A percentile compares a stretch with the other conserved stretches of the same genome.
Evolutionary conservation across 2,329 filamentous ascomycete species (phyloP).

Genomic region (Lasiodiplodia sp.): DNA sequence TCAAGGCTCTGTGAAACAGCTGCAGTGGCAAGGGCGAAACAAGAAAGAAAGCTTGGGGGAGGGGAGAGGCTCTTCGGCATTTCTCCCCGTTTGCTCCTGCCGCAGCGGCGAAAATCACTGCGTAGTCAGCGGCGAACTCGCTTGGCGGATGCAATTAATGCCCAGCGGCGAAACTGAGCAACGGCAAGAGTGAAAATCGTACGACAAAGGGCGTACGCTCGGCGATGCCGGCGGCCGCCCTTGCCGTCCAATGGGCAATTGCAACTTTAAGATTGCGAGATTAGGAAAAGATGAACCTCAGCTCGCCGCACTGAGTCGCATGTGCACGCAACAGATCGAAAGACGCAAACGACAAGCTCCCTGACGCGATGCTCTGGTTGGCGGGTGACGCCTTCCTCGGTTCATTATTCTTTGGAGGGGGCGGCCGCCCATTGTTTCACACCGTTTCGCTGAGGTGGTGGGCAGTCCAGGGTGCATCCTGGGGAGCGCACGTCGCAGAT

Average conservation of each 20-base stretch:
- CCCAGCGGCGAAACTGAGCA: background rate
- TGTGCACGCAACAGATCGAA: background rate
- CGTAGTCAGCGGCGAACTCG: background rate
- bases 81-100: background rate
- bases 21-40: slow-evolving; percentile 6
- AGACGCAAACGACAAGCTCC: background rate
- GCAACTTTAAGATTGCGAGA: background rate
- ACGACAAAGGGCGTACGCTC: background rate
- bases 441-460: background rate
- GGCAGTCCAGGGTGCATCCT: slow-evolving; percentile 2
- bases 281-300: slow-evolving; percentile 10
- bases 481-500: slow-evolving; percentile 12
- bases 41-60: background rate
- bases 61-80: slow-evolving; percentile 16
- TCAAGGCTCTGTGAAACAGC: background rate
- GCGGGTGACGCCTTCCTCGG: background rate
- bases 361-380: slow-evolving; percentile 7
- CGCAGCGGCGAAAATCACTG: slow-evolving; percentile 4
- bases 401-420: background rate
- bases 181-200: background rate
- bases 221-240: background rate
- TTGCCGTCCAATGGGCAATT: background rate
- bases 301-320: background rate
- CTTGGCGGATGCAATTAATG: background rate
- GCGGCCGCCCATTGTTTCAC: slow-evolving; percentile 10